These are phyloP conservation scores for Bipolaris oryzae DNA, from an alignment of 2,329 filamentous ascomycete species.

Conservation along the genomic window DNA sequence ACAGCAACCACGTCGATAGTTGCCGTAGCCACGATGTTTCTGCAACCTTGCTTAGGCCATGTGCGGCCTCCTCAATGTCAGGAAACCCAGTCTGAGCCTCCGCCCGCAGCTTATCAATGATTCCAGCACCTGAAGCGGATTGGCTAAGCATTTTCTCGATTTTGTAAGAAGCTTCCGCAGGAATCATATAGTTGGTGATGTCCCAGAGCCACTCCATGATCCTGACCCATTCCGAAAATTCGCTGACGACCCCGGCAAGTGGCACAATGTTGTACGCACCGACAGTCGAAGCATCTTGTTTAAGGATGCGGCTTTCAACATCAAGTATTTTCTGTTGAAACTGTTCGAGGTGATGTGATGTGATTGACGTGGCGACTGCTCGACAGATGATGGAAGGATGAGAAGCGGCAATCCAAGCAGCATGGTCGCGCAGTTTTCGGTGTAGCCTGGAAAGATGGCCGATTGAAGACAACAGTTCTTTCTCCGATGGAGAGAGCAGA, in stretches of 20 bases:
- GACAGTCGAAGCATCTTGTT: slow-evolving; percentile 76
- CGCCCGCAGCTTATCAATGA: slow-evolving; percentile 77
- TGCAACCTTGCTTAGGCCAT: slow-evolving; percentile 74
- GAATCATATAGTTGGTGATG: slow-evolving; percentile 71
- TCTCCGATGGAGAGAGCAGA: slow-evolving; percentile 76
- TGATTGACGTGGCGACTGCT: slow-evolving; percentile 80
- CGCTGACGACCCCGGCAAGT: slow-evolving; percentile 78
- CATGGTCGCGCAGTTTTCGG: slow-evolving; percentile 70
- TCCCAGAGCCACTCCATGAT: slow-evolving; percentile 86
- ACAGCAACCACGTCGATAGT: slow-evolving; percentile 86
- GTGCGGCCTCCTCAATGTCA: slow-evolving; percentile 79
- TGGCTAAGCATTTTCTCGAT: slow-evolving; percentile 19
- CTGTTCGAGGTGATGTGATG: slow-evolving; percentile 72
- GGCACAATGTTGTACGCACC: slow-evolving; percentile 94
- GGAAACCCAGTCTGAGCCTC: slow-evolving; percentile 87
- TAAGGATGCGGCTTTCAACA: slow-evolving; percentile 79
- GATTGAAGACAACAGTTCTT: slow-evolving; percentile 77
- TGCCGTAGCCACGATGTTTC: slow-evolving; percentile 93
- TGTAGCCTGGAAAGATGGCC: slow-evolving; percentile 81
- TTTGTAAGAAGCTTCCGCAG: slow-evolving; percentile 31
- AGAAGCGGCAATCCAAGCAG: slow-evolving; percentile 68
- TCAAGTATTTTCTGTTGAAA: slow-evolving; percentile 86
- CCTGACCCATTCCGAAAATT: slow-evolving; percentile 87
- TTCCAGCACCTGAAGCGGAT: slow-evolving; percentile 67
- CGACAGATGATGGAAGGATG: slow-evolving; percentile 86